Conservation (phyloP, 371 early-diverging fungal genomes). For the Entomophthora muscae region DNA sequence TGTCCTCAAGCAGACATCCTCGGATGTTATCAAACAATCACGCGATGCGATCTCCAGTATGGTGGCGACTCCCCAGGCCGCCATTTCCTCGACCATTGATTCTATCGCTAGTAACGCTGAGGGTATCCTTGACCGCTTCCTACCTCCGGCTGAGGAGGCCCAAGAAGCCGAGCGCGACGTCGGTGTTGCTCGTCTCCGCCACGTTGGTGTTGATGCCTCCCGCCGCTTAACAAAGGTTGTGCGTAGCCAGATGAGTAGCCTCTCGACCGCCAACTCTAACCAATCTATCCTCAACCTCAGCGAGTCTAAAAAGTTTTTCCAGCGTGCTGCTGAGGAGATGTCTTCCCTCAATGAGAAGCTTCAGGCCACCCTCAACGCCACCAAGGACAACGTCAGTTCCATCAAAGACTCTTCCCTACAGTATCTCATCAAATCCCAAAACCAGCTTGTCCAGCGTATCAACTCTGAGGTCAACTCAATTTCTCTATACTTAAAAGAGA, state of each 20-base stretch:
- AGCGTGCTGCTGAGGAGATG: neutral
- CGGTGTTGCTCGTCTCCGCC: neutral
- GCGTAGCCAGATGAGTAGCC: neutral
- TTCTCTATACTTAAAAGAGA: neutral
- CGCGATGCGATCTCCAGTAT: neutral
- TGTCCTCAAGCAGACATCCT: constrained; percentile 28
- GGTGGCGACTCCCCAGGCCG: neutral
- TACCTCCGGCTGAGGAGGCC: neutral
- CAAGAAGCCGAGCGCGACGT: neutral
- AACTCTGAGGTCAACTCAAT: neutral
- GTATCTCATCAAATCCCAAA: neutral
- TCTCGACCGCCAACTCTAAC: neutral
- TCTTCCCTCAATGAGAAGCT: neutral
- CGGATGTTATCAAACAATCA: neutral
- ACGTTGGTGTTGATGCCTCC: constrained; percentile 1
- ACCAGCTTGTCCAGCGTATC: neutral
- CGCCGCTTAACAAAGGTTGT: neutral
- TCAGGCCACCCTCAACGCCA: neutral
- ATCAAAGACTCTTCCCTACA: neutral
- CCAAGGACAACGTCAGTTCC: neutral
- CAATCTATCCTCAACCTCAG: neutral
- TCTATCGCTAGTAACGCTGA: neutral
- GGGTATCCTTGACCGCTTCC: constrained; percentile 1
- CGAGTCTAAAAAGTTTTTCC: neutral
- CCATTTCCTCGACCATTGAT: neutral